phyloP scores from a whole-genome alignment of 257 asterid species.

The Anisodus acutangulus region DNA sequence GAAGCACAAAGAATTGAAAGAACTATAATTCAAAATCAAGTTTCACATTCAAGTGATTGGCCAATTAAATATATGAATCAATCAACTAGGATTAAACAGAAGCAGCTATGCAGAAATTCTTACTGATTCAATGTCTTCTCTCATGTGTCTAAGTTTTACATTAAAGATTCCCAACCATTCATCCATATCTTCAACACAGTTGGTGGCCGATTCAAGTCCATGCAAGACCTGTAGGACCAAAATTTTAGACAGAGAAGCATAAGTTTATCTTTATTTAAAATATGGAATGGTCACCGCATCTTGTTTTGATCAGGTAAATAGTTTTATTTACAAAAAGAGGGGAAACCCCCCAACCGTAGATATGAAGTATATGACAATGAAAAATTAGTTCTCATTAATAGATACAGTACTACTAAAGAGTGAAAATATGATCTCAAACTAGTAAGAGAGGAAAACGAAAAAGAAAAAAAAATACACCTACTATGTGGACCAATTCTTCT shows the following conservation, averaged over 20 bases:
- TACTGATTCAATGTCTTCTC: conserved; percentile 99
- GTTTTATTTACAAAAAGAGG: no score
- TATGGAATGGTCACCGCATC: conserved; percentile 18
- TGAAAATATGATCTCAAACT: no score
- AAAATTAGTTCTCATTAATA: no score
- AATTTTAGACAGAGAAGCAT: conserved; percentile 28
- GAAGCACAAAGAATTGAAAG: not conserved
- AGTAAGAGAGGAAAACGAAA: no score
- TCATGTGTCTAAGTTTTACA: conserved; percentile 96
- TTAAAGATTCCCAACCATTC: conserved; percentile 96
- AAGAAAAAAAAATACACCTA: no score
- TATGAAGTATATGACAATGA: no score
- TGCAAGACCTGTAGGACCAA: conserved; percentile 71
- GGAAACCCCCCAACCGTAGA: no score
- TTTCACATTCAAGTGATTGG: conserved; percentile 22
- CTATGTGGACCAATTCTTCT: no score
- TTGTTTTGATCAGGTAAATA: no score
- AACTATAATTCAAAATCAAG: conserved; percentile 14
- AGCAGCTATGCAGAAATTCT: conserved; percentile 33
- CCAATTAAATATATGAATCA: not conserved
- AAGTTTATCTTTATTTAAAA: not conserved
- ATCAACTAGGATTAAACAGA: not conserved
- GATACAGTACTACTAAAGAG: no score
- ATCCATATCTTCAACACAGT: conserved; percentile 97
- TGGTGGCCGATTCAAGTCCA: conserved; percentile 80